Evolutionary conservation across 768 basidiomycete species (phyloP).

Genomic region (Termitomyces sp.): DNA sequence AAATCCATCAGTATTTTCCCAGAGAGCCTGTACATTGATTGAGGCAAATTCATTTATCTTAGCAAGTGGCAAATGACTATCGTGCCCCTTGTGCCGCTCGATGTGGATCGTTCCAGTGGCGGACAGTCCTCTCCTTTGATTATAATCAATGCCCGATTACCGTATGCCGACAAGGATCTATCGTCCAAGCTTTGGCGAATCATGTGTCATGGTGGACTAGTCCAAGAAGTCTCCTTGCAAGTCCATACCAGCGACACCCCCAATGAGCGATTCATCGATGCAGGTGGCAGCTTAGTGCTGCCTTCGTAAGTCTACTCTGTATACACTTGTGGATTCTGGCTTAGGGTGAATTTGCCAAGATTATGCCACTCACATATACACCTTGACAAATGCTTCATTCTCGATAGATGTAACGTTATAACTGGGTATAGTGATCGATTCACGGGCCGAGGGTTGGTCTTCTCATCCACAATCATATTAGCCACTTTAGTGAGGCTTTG

Average conservation of each 20-base stretch:
- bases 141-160: constrained; percentile 23
- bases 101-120: constrained; percentile 1
- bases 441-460: not conserved
- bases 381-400: constrained; percentile 64
- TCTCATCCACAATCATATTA: constrained; percentile 18
- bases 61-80: not conserved
- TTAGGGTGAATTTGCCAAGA: constrained; percentile 15
- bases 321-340: not conserved
- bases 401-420: constrained; percentile 47
- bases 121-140: not conserved
- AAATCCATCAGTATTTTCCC: not conserved
- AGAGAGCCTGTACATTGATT: not conserved
- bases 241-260: not conserved
- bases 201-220: constrained; percentile 21
- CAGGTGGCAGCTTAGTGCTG: constrained; percentile 26
- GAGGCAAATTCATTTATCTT: not conserved
- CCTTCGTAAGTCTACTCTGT: constrained; percentile 25
- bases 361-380: constrained; percentile 63
- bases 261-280: constrained; percentile 14
- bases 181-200: constrained; percentile 25
- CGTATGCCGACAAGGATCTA: constrained; percentile 19
- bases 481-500: constrained; percentile 53
- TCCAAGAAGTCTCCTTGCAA: constrained; percentile 17
- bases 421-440: constrained; percentile 37
- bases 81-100: not conserved